A percentile compares a stretch with the other conserved stretches of the same genome.
These are phyloP conservation scores for Cinnamomum chago DNA, from an alignment of 164 flowering plant species.

Conservation along the genomic window DNA sequence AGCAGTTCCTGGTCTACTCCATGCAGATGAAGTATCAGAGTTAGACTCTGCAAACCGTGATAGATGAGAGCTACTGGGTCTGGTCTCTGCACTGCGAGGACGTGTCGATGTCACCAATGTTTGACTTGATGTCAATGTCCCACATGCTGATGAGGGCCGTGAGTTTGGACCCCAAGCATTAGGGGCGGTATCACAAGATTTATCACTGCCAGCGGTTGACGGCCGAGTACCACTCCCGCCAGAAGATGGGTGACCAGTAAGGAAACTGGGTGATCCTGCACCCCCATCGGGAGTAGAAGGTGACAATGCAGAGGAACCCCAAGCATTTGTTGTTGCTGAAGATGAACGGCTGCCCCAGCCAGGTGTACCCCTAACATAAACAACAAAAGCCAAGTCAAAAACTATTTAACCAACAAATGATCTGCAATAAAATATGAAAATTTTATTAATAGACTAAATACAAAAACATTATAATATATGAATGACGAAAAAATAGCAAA, in stretches of 20 bases:
- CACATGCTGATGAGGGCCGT: constrained; percentile 94
- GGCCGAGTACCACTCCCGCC: constrained; percentile 91
- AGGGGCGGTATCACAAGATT: constrained; percentile 48
- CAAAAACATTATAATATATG: too few species aligned
- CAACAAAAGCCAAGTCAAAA: neutral
- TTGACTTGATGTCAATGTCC: constrained; percentile 58
- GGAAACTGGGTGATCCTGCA: constrained; percentile 58
- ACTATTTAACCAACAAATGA: too few species aligned
- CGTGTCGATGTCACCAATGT: constrained; percentile 51
- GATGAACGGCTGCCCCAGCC: constrained; percentile 83
- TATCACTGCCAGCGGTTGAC: constrained; percentile 92
- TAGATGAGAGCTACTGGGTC: constrained; percentile 91
- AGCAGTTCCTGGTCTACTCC: constrained; percentile 56
- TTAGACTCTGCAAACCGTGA: constrained; percentile 87
- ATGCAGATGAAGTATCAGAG: constrained; percentile 55
- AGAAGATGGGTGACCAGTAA: constrained; percentile 85
- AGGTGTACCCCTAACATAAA: constrained; percentile 67
- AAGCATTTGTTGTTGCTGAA: constrained; percentile 67
- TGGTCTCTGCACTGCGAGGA: constrained; percentile 93
- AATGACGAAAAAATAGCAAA: too few species aligned
- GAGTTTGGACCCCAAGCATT: constrained; percentile 75
- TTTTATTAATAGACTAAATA: too few species aligned
- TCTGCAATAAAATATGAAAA: too few species aligned
- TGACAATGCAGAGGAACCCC: constrained; percentile 60
- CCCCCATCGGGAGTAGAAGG: constrained; percentile 50